Conservation (phyloP, 2,329 filamentous ascomycete genomes). For the Seiridium unicorne region DNA sequence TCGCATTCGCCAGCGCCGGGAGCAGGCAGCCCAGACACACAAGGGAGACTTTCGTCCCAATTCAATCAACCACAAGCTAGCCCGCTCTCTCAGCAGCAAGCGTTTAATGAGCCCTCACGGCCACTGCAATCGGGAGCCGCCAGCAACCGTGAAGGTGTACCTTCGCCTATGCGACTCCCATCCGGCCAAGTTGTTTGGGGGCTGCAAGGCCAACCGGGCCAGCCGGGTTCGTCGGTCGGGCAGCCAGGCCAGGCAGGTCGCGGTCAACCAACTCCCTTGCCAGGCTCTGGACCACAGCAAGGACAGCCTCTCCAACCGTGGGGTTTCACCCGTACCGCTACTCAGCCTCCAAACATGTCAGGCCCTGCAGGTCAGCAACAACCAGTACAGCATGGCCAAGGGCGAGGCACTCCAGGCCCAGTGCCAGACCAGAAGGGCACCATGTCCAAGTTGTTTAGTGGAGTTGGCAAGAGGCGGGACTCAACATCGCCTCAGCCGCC, state of each 20-base stretch:
- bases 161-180: background rate
- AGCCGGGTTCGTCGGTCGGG: background rate
- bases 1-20: conserved; percentile 16
- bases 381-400: conserved; percentile 1
- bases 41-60: background rate
- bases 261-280: background rate
- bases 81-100: background rate
- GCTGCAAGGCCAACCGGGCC: background rate
- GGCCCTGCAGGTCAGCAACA: conserved; percentile 5
- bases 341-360: background rate
- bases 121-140: background rate
- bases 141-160: background rate
- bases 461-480: conserved; percentile 2
- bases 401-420: background rate
- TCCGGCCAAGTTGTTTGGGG: background rate
- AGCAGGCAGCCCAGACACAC: background rate
- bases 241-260: background rate
- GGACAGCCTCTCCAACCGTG: background rate
- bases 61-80: background rate
- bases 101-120: background rate
- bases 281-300: conserved; percentile 1
- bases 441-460: conserved; percentile 23
- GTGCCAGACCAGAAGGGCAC: conserved; percentile 9
- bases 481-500: conserved; percentile 3
- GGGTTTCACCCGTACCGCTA: conserved; percentile 6